Percentiles rank a stretch among this genome's conserved stretches.
phyloP scores from a whole-genome alignment of 2,329 filamentous ascomycete genomes.

The Monosporascus cannonballus region DNA sequence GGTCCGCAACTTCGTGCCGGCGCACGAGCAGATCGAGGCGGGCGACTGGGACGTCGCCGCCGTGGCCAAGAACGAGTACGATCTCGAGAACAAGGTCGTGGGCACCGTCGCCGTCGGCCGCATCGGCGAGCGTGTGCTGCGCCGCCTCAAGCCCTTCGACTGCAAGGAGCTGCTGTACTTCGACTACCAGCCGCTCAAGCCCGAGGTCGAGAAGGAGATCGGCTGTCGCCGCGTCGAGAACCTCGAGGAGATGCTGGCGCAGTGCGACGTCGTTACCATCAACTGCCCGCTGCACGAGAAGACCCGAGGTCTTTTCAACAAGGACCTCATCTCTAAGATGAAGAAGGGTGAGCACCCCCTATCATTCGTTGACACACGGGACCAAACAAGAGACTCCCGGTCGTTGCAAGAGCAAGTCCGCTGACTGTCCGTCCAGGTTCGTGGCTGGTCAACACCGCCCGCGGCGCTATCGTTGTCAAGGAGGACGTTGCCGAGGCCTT shows the following conservation, averaged over 20 bases:
- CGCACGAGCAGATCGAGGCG: constrained; percentile 83
- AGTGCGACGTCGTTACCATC: constrained; percentile 98
- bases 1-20: constrained; percentile 96
- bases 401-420: background rate
- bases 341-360: constrained; percentile 65
- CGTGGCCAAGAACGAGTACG: constrained; percentile 97
- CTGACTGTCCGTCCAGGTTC: constrained; percentile 49
- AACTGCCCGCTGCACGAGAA: constrained; percentile 99
- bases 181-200: constrained; percentile 90
- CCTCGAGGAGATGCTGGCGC: constrained; percentile 87
- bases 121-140: constrained; percentile 95
- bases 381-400: no score
- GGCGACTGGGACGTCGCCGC: constrained; percentile 95
- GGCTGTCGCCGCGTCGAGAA: constrained; percentile 82
- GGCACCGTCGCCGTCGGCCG: constrained; percentile 96
- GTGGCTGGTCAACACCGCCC: constrained; percentile 98
- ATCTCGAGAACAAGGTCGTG: constrained; percentile 95
- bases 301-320: constrained; percentile 95
- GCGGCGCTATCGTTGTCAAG: constrained; percentile 98
- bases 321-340: constrained; percentile 98
- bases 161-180: constrained; percentile 99
- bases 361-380: background rate
- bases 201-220: constrained; percentile 91
- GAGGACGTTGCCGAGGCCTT: constrained; percentile 95
- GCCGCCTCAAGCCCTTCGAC: constrained; percentile 93